Evolutionary conservation across 306 rosid species (phyloP).

Genomic region (Pterocarpus santalinus): DNA sequence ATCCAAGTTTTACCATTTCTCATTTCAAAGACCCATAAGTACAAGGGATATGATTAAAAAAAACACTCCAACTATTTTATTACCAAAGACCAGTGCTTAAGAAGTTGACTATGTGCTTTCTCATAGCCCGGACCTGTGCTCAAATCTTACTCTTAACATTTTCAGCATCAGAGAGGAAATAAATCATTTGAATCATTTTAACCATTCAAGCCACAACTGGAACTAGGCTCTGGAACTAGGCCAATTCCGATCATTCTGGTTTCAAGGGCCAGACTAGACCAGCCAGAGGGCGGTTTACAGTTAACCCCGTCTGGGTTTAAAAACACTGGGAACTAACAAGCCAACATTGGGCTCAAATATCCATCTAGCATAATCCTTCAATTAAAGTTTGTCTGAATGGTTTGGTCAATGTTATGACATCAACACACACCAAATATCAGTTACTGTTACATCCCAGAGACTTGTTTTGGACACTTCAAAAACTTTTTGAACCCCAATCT

Average conservation of each 20-base stretch:
- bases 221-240: neutral
- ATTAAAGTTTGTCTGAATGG: neutral
- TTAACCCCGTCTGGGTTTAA: neutral
- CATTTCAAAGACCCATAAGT: neutral
- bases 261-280: neutral
- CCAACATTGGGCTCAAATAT: conserved; percentile 3
- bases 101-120: neutral
- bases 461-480: neutral
- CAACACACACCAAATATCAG: neutral
- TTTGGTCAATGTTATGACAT: conserved; percentile 2
- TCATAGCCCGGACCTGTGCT: neutral
- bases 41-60: neutral
- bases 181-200: neutral
- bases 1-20: neutral
- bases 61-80: too few species aligned
- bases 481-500: neutral
- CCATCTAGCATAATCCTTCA: conserved; percentile 16
- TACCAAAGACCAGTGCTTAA: neutral
- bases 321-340: neutral
- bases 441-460: neutral
- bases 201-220: conserved; percentile 10
- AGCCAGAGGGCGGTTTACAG: too few species aligned
- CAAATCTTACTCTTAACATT: neutral
- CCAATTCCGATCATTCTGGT: neutral
- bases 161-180: neutral